phyloP scores from a whole-genome alignment of 352 stramenopile genomes.

The Globisporangium cederbergense region DNA sequence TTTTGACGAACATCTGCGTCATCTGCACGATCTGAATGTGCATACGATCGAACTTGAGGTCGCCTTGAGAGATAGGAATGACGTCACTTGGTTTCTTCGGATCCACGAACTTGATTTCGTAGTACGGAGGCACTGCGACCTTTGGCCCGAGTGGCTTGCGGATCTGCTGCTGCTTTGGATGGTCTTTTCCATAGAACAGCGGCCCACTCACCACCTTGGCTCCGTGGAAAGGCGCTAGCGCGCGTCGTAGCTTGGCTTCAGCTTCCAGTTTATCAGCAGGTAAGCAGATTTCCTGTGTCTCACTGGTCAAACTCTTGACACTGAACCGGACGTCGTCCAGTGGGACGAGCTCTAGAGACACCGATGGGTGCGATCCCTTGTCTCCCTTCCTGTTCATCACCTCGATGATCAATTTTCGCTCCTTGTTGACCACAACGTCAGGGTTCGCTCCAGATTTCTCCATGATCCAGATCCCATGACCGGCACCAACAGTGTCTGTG shows the following conservation, averaged over 20 bases:
- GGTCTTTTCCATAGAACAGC: background rate
- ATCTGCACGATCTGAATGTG: slow-evolving; percentile 40
- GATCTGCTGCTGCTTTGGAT: slow-evolving; percentile 20
- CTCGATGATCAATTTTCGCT: slow-evolving; percentile 22
- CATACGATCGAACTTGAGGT: slow-evolving; percentile 50
- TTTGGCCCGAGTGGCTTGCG: slow-evolving; percentile 9
- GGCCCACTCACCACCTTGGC: slow-evolving; percentile 25
- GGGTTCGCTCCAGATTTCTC: slow-evolving; percentile 9
- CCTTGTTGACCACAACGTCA: background rate
- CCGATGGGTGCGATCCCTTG: slow-evolving; percentile 21
- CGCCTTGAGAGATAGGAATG: slow-evolving; percentile 20
- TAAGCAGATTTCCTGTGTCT: slow-evolving; percentile 40
- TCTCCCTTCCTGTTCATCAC: slow-evolving; percentile 27
- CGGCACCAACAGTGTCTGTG: slow-evolving; percentile 8
- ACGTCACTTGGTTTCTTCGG: slow-evolving; percentile 16
- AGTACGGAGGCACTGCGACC: slow-evolving; percentile 13
- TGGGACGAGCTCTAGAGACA: slow-evolving; percentile 38
- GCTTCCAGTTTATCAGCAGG: slow-evolving; percentile 35
- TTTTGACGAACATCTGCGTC: slow-evolving; percentile 43
- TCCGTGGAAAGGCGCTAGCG: slow-evolving; percentile 31
- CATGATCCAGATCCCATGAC: slow-evolving; percentile 21
- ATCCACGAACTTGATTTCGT: slow-evolving; percentile 19
- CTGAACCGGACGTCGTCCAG: slow-evolving; percentile 47
- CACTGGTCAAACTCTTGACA: slow-evolving; percentile 27
- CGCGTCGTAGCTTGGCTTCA: slow-evolving; percentile 43